Evolutionary conservation across 345 rosid species (phyloP).

Genomic region (Psidium friedrichsthalianum): DNA sequence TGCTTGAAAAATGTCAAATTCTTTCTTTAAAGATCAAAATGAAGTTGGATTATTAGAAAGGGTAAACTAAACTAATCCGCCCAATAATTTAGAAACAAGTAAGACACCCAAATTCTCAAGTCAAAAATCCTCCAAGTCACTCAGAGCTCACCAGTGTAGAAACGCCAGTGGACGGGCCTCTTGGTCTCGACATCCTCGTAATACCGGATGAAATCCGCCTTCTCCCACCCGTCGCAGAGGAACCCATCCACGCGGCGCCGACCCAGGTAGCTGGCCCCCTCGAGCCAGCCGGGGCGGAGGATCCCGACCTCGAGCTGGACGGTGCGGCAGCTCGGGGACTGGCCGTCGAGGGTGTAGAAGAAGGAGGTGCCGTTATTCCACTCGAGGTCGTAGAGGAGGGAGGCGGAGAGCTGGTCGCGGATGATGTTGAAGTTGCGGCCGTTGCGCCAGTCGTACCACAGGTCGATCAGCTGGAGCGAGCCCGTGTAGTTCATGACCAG

Average conservation of each 20-base stretch:
- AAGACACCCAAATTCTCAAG: background rate
- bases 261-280: conserved; percentile 45
- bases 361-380: conserved; percentile 61
- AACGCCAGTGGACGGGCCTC: conserved; percentile 46
- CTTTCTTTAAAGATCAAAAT: background rate
- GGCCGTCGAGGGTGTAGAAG: conserved; percentile 26
- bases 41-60: too few species aligned
- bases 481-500: conserved; percentile 40
- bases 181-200: conserved; percentile 47
- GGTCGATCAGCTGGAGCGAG: conserved; percentile 28
- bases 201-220: conserved; percentile 49
- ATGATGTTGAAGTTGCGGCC: conserved; percentile 53
- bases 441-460: conserved; percentile 60
- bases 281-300: conserved; percentile 52
- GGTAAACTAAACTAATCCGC: too few species aligned
- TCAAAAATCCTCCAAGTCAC: background rate
- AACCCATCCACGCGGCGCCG: conserved; percentile 39
- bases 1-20: background rate
- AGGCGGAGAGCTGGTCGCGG: conserved; percentile 34
- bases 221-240: conserved; percentile 54
- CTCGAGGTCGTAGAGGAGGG: conserved; percentile 39
- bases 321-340: conserved; percentile 11
- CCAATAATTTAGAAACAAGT: too few species aligned
- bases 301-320: conserved; percentile 38
- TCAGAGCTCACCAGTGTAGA: conserved; percentile 29